These are phyloP conservation scores for Ceratocystis destructans DNA, from an alignment of 2,329 filamentous ascomycete genomes.

Conservation along the genomic window DNA sequence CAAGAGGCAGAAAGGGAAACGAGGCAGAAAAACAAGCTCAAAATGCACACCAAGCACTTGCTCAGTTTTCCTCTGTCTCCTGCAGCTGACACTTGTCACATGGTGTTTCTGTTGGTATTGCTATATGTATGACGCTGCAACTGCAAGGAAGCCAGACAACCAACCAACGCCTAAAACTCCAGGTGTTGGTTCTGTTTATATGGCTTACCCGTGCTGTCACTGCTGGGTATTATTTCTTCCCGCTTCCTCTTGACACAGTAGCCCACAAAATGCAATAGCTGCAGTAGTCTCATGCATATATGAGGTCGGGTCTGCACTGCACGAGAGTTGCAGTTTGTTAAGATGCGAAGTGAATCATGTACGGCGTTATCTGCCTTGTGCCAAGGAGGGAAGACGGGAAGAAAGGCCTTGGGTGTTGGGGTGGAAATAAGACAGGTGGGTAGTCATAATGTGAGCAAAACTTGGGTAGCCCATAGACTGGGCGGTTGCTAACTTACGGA, in stretches of 20 bases:
- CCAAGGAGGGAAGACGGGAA: neutral
- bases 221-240: neutral
- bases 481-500: neutral
- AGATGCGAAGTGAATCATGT: neutral
- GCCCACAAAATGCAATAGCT: neutral
- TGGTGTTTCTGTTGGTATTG: neutral
- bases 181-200: neutral
- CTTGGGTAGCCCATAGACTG: neutral
- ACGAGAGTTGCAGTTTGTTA: neutral
- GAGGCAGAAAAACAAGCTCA: neutral
- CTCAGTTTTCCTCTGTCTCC: neutral
- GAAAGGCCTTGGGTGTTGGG: neutral
- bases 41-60: neutral
- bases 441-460: neutral
- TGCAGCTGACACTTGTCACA: slow-evolving; percentile 7
- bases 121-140: no score
- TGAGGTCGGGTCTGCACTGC: slow-evolving; percentile 2
- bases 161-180: neutral
- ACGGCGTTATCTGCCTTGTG: neutral
- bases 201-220: slow-evolving; percentile 1
- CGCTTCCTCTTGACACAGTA: slow-evolving; percentile 3
- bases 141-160: neutral
- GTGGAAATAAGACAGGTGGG: neutral
- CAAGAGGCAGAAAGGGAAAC: neutral
- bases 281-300: neutral